Evolutionary conservation across 2,329 filamentous ascomycete species (phyloP), one percentile per base, ranked within the genome.

Genomic region (Monosporascus sp.): DNA sequence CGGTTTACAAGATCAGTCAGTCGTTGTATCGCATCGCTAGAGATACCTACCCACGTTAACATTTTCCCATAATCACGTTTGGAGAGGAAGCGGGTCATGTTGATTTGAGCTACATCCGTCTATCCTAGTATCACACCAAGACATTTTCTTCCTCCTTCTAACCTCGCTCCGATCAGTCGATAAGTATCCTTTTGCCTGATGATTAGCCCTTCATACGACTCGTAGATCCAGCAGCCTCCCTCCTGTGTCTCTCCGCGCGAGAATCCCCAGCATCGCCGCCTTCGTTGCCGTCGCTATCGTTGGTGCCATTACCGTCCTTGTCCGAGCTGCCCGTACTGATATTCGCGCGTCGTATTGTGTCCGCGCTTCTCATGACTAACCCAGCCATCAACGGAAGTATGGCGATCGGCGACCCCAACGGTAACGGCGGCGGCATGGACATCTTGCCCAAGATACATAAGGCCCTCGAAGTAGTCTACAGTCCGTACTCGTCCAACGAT

Each of bases 401-500:
- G 61, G 66, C 59, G 52, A 61, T 61, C 59, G 64, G 59, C 67
- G 73, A 71, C 58, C 61, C 61, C 55, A 64, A 67, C 52, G 65
- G 64, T 54, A 71, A 71, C 61, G 70, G 71, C 59, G 68, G 70
- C 57, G 71, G 67, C 59, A 67, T 71, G 56, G 73, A 73, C 36
- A 69, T 81, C 50, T 78, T 91, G 50, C 74, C 82, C 49, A 84
- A 82, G 67, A 94, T 97, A 60, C 84, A 91, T 66, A 83, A 89
- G 65, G 94, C 94, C 41, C 84, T 99, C 61, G 84, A 94, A 63
- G 83, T 95, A 62, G 90, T 97, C 56, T 93, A 97, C 75, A 87
- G 84, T 66, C 84, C 92, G 11, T 81, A 84, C 56, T 93, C 92
- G 41, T 80, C 85, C 59, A 97, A 97, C 71, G 82, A 89, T 59